Percentiles rank a stretch among this genome's conserved stretches.
Conservation (phyloP, 2,329 filamentous ascomycete species). For the Curvularia sp. region DNA sequence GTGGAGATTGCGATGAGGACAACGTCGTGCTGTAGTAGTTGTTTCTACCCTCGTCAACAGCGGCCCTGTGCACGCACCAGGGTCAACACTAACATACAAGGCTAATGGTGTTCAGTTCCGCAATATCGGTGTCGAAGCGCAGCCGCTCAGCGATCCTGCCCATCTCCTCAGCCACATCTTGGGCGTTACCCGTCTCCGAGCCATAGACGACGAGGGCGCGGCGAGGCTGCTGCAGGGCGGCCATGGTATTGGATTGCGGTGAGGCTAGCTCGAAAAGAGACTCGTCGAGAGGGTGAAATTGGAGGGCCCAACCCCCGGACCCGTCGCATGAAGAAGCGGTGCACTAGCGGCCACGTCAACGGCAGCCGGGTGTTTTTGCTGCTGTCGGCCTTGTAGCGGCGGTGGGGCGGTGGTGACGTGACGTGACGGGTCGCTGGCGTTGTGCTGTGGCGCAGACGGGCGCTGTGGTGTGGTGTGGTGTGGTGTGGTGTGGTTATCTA, state of each 20-base stretch:
- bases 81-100: constrained; percentile 64
- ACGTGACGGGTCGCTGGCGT: constrained; percentile 1
- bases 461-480: neutral
- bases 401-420: constrained; percentile 18
- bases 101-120: constrained; percentile 77
- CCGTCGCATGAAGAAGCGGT: constrained; percentile 29
- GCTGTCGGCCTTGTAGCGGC: constrained; percentile 30
- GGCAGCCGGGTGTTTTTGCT: constrained; percentile 32
- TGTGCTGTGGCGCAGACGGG: constrained; percentile 9
- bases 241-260: constrained; percentile 16
- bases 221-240: constrained; percentile 26
- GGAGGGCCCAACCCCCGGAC: constrained; percentile 31
- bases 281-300: constrained; percentile 14
- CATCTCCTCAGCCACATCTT: constrained; percentile 88
- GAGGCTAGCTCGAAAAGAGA: constrained; percentile 31
- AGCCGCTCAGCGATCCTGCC: constrained; percentile 76
- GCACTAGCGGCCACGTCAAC: constrained; percentile 42
- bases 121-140: constrained; percentile 76
- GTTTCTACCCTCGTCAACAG: constrained; percentile 44
- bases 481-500: neutral
- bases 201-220: constrained; percentile 82
- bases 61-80: neutral
- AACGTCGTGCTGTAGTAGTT: constrained; percentile 58
- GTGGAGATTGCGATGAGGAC: constrained; percentile 87
- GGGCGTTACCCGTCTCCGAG: constrained; percentile 92